Base-by-base conservation (phyloP, 495 filamentous ascomycete genomes). In the Penicillium coprophilum region DNA sequence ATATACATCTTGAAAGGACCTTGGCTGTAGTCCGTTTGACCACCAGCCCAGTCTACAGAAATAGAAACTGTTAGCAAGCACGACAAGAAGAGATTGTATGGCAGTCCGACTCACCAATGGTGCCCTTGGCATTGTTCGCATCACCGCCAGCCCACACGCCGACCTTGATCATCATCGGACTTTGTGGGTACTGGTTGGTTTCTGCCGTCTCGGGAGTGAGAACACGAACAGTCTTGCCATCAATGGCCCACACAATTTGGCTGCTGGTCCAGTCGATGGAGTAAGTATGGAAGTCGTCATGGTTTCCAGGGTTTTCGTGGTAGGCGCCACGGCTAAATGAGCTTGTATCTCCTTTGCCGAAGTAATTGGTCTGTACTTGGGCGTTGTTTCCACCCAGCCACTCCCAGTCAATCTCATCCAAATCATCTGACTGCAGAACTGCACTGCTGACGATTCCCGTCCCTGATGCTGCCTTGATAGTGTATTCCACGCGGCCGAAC, bases 321-420 rank as follows among this genome's bases (percentile, higher is more conserved):
- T 79, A 82, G 23, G 76, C 77, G 50, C 81, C 88, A 19, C 86
- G 83, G 64, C 85, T 83, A 69, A 81, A 88, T 30, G 77, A 76
- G 7, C 74, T 79, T 41, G 90, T 91, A 57, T 82, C 69, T 36
- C 90, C 90, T 69, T 94, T 93, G 63, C 91, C 90, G 60, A 91
- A 96, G 65, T 91, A 96, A 73, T 95, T 95, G 74, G 79, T 92
- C 62, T 89, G 83, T 15, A 83, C 88, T 23, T 79, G 66, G 43
- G 73, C 76, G 40, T 71, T 67, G 61, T 90, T 83, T 28, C 80
- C 83, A 45, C 90, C 88, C 19, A 90, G 80, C 75, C 89, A 92
- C 67, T 93, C 91, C 87, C 87, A 93, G 70, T 96, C 92, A 53
- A 96, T 87, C 66, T 96, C 92, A 65, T 96, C 92, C 19, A 95